Evolutionary conservation across 495 filamentous ascomycete genomes (phyloP).

Genomic region (Penicillium waksmanii): DNA sequence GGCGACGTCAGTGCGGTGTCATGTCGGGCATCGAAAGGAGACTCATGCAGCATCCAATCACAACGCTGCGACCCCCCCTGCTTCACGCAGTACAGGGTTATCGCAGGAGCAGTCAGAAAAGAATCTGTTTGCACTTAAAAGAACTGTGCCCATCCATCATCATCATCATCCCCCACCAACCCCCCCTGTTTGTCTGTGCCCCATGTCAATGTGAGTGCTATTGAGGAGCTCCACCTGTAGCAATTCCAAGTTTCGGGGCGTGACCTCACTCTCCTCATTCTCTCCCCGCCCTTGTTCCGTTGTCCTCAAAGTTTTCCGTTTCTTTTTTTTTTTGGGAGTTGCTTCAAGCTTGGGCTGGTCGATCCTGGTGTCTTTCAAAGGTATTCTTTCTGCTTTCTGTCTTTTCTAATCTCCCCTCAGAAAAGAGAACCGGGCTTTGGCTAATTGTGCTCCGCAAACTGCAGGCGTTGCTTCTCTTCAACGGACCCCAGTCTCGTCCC

Average conservation of each 20-base stretch:
- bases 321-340: slow-evolving; percentile 1
- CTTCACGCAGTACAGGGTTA: not conserved
- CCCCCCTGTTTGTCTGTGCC: too few species aligned
- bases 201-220: slow-evolving; percentile 27
- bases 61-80: not conserved
- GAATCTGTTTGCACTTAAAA: too few species aligned
- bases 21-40: slow-evolving; percentile 11
- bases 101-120: not conserved
- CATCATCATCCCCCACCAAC: too few species aligned
- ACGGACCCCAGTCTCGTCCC: slow-evolving; percentile 15
- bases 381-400: not conserved
- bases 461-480: slow-evolving; percentile 1
- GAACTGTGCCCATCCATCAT: too few species aligned
- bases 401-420: not conserved
- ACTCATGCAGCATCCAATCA: not conserved
- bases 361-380: not conserved
- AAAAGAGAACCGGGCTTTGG: not conserved
- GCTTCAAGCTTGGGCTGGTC: not conserved
- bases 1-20: slow-evolving; percentile 24
- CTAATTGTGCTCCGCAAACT: slow-evolving; percentile 6
- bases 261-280: slow-evolving; percentile 16
- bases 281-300: slow-evolving; percentile 7
- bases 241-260: slow-evolving; percentile 23
- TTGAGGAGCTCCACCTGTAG: slow-evolving; percentile 27
- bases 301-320: slow-evolving; percentile 12